Conservation (phyloP, 495 filamentous ascomycete genomes). For the Beverwykella pulmonaria region DNA sequence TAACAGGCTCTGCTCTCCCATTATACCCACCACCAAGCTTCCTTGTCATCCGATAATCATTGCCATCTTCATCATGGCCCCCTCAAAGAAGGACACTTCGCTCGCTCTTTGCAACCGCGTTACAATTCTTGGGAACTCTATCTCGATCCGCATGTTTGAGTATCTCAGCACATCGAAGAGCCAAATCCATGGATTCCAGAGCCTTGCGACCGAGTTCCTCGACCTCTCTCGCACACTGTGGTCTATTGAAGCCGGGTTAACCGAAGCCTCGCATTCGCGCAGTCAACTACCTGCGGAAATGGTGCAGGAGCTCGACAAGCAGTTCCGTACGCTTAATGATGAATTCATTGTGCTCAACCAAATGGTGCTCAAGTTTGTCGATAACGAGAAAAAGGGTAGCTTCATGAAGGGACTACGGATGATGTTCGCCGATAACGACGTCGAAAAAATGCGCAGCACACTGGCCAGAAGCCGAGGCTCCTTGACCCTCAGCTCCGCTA, state of each 20-base stretch:
- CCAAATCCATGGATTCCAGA: slow-evolving; percentile 51
- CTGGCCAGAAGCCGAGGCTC: slow-evolving; percentile 46
- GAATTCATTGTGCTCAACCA: slow-evolving; percentile 57
- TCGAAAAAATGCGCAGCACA: slow-evolving; percentile 49
- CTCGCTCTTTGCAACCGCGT: slow-evolving; percentile 43
- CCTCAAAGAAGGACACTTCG: slow-evolving; percentile 34
- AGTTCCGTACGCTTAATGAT: slow-evolving; percentile 49
- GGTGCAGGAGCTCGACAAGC: slow-evolving; percentile 55
- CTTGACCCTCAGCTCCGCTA: slow-evolving; percentile 50
- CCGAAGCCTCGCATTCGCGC: slow-evolving; percentile 47
- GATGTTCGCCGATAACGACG: slow-evolving; percentile 53
- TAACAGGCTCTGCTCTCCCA: too few relatives aligned
- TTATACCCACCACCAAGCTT: too few relatives aligned
- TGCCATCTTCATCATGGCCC: slow-evolving; percentile 35
- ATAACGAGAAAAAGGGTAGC: slow-evolving; percentile 53
- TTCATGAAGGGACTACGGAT: slow-evolving; percentile 54
- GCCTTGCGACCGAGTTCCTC: slow-evolving; percentile 56
- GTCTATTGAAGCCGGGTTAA: slow-evolving; percentile 56
- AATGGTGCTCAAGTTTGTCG: slow-evolving; percentile 52
- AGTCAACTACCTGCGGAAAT: slow-evolving; percentile 50
- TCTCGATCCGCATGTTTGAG: slow-evolving; percentile 60
- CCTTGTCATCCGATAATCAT: too few relatives aligned
- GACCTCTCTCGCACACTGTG: slow-evolving; percentile 56
- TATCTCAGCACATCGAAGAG: slow-evolving; percentile 55
- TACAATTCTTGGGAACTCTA: slow-evolving; percentile 53